These are phyloP conservation scores for Papilionanthe hybrid DNA, from an alignment of 116 monocot genomes.

Conservation along the genomic window DNA sequence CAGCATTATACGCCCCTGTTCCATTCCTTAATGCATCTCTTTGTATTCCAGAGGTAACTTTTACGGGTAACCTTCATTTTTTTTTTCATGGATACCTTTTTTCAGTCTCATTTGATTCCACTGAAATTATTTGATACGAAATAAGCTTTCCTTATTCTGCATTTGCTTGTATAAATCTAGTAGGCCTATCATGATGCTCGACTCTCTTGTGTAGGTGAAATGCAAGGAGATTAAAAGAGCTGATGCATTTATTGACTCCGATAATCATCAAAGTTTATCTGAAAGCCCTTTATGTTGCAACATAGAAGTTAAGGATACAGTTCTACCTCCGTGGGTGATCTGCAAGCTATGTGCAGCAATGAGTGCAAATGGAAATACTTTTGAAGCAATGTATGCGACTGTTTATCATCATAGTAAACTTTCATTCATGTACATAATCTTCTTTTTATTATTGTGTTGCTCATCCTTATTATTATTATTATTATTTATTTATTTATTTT, in stretches of 20 bases:
- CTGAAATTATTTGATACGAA: too few species aligned
- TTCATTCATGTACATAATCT: too few species aligned
- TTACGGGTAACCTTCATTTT: not conserved
- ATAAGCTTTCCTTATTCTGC: too few species aligned
- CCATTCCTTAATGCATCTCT: conserved; percentile 74
- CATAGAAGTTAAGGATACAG: conserved; percentile 70
- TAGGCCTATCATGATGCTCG: not conserved
- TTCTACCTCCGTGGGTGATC: conserved; percentile 83
- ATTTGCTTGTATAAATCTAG: too few species aligned
- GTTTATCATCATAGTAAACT: too few species aligned
- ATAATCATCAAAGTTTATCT: conserved; percentile 8
- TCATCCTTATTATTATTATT: not conserved
- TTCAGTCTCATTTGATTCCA: too few species aligned
- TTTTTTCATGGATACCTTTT: not conserved
- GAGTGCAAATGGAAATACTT: conserved; percentile 44
- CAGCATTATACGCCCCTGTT: conserved; percentile 60
- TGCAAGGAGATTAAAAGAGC: conserved; percentile 89
- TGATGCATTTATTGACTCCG: conserved; percentile 25
- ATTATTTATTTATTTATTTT: not conserved
- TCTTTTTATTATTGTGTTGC: too few species aligned
- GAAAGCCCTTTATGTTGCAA: conserved; percentile 49
- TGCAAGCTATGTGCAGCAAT: conserved; percentile 70
- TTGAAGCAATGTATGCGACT: conserved; percentile 52
- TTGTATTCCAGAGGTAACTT: conserved; percentile 59
- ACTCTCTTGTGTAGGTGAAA: conserved; percentile 39